A percentile compares a stretch with the other conserved stretches of the same genome.
phyloP scores from a whole-genome alignment of 176 grass and related monocot genomes.

The Triticum urartu region DNA sequence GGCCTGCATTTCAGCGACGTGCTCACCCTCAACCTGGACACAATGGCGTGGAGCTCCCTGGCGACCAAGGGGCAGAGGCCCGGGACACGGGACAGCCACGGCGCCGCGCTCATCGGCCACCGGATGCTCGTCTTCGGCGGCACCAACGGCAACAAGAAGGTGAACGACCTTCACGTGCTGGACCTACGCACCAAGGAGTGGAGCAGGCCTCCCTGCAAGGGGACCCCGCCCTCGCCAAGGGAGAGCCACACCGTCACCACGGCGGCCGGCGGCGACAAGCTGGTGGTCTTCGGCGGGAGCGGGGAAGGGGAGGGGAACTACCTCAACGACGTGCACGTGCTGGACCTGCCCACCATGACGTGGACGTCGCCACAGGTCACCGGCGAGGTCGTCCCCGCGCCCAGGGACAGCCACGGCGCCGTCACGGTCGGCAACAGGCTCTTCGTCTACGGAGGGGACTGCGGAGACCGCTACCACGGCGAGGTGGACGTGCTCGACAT shows the following conservation, averaged over 20 bases:
- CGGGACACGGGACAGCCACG: slow-evolving; percentile 91
- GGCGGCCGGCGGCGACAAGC: slow-evolving; percentile 39
- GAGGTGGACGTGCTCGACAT: slow-evolving; percentile 90
- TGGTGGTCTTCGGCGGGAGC: slow-evolving; percentile 89
- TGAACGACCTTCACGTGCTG: slow-evolving; percentile 81
- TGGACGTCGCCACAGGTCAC: slow-evolving; percentile 77
- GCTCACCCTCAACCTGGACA: slow-evolving; percentile 75
- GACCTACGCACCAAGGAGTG: slow-evolving; percentile 84
- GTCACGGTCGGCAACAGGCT: slow-evolving; percentile 59
- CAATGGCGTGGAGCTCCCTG: slow-evolving; percentile 80
- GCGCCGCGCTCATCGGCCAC: slow-evolving; percentile 52
- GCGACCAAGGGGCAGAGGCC: slow-evolving; percentile 72
- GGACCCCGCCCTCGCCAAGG: slow-evolving; percentile 56
- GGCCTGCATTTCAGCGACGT: slow-evolving; percentile 95
- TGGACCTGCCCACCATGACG: slow-evolving; percentile 72
- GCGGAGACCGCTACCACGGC: slow-evolving; percentile 83
- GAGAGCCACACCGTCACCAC: slow-evolving; percentile 87
- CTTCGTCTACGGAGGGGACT: slow-evolving; percentile 83
- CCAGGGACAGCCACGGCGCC: slow-evolving; percentile 93
- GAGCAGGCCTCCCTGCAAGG: slow-evolving; percentile 65
- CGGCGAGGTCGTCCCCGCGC: slow-evolving; percentile 42
- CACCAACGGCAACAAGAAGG: slow-evolving; percentile 86
- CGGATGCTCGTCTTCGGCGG: slow-evolving; percentile 94
- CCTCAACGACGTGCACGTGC: slow-evolving; percentile 82
- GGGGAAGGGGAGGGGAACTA: slow-evolving; percentile 95